These are phyloP conservation scores for Chaetomiaceae sp. DNA, from an alignment of 2,329 filamentous ascomycete genomes.

Conservation along the genomic window DNA sequence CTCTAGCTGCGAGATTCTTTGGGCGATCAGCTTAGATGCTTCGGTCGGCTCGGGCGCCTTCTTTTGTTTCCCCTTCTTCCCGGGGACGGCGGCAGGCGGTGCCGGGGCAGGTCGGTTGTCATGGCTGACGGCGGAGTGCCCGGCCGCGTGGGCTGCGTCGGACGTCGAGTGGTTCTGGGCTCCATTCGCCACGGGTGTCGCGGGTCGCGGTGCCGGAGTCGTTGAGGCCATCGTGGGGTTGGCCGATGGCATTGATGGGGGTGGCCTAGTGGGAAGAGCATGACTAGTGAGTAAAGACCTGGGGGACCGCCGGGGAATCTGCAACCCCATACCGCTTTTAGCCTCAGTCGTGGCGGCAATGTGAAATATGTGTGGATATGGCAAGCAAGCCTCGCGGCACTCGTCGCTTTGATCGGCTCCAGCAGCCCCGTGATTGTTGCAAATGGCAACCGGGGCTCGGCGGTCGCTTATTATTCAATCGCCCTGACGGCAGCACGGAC, in stretches of 20 bases:
- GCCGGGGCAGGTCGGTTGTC: conserved; percentile 41
- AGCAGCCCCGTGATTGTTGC: too few relatives aligned
- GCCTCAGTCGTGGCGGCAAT: not conserved
- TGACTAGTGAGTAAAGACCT: conserved; percentile 2
- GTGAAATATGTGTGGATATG: not conserved
- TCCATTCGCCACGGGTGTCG: conserved; percentile 33
- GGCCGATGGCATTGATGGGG: conserved; percentile 34
- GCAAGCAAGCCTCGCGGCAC: not conserved
- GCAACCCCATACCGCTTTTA: conserved; percentile 10
- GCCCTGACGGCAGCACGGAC: not conserved
- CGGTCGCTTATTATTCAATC: conserved; percentile 1
- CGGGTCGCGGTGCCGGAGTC: conserved; percentile 31
- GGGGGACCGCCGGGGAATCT: conserved; percentile 3
- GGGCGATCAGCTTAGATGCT: conserved; percentile 84
- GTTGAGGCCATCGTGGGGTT: conserved; percentile 33
- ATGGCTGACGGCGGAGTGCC: conserved; percentile 33
- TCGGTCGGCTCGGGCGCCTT: conserved; percentile 81
- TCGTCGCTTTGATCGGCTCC: not conserved
- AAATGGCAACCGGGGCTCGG: not conserved
- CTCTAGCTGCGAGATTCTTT: conserved; percentile 92
- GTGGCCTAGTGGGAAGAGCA: not conserved
- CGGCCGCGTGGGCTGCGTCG: conserved; percentile 33
- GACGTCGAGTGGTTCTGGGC: conserved; percentile 26
- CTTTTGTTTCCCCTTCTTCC: conserved; percentile 81
- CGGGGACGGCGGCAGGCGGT: conserved; percentile 43